These are phyloP conservation scores for Nothophaeocryptopus gaeumannii DNA, from an alignment of 2,329 filamentous ascomycete species.

Conservation along the genomic window DNA sequence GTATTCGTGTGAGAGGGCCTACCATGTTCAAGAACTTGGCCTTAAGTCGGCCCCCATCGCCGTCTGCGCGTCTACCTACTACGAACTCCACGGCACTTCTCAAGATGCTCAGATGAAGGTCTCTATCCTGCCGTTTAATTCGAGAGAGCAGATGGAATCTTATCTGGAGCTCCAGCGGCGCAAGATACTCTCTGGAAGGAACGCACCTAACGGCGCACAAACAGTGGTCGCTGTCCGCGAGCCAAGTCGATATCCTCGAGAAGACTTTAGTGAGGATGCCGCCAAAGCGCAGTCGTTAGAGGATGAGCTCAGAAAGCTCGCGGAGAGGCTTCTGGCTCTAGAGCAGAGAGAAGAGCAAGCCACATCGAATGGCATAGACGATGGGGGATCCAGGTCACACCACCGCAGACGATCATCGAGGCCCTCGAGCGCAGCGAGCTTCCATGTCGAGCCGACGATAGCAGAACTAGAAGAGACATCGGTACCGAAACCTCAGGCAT, in stretches of 20 bases:
- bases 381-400: constrained; percentile 1
- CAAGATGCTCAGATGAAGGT: not conserved
- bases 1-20: not conserved
- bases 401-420: constrained; percentile 8
- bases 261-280: constrained; percentile 3
- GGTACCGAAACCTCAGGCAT: not conserved
- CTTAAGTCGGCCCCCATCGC: constrained; percentile 7
- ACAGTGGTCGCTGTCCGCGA: constrained; percentile 15
- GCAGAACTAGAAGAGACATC: constrained; percentile 10
- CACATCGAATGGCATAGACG: constrained; percentile 2
- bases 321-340: constrained; percentile 11
- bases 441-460: constrained; percentile 12
- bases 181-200: constrained; percentile 11
- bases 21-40: not conserved
- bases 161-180: constrained; percentile 16
- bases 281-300: constrained; percentile 6
- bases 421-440: constrained; percentile 4
- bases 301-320: constrained; percentile 12
- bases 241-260: constrained; percentile 4
- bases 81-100: too few relatives aligned
- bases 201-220: constrained; percentile 3
- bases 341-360: constrained; percentile 6
- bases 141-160: constrained; percentile 10
- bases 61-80: not conserved
- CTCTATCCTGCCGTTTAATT: not conserved